Conservation (phyloP, 2,329 filamentous ascomycete genomes). For the Hortaea werneckii region DNA sequence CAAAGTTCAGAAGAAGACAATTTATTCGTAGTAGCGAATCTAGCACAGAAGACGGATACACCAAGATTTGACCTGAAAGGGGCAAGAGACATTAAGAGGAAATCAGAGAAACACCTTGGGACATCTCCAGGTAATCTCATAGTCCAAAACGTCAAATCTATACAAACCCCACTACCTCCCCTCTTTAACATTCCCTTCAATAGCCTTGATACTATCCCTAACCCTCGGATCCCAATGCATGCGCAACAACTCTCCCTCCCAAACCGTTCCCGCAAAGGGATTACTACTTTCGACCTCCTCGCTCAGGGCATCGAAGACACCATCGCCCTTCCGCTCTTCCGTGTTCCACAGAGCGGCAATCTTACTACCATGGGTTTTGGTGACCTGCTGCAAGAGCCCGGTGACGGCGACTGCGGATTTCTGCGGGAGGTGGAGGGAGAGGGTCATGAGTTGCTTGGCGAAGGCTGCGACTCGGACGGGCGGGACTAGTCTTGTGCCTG, state of each 20-base stretch:
- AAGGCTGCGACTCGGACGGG: slow-evolving; percentile 84
- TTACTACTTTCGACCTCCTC: slow-evolving; percentile 75
- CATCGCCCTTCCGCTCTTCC: slow-evolving; percentile 86
- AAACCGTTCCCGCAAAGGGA: slow-evolving; percentile 79
- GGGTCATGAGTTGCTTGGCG: slow-evolving; percentile 77
- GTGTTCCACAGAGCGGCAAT: slow-evolving; percentile 85
- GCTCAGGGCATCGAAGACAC: slow-evolving; percentile 65
- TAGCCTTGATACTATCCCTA: slow-evolving; percentile 46
- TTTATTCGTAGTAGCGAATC: too few species aligned
- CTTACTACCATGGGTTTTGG: slow-evolving; percentile 72
- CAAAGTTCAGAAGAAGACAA: too few species aligned
- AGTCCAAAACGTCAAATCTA: too few species aligned
- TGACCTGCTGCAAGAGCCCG: slow-evolving; percentile 65
- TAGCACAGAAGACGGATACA: too few species aligned
- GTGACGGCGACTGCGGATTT: slow-evolving; percentile 76
- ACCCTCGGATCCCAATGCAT: slow-evolving; percentile 82
- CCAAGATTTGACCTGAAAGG: too few species aligned
- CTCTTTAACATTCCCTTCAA: too few species aligned
- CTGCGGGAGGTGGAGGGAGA: slow-evolving; percentile 77
- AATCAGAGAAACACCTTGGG: too few species aligned
- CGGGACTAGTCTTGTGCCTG: slow-evolving; percentile 64
- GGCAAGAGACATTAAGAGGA: too few species aligned
- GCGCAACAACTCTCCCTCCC: slow-evolving; percentile 83
- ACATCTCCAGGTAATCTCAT: too few species aligned
- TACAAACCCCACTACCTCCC: too few species aligned